Evolutionary conservation across 2,329 filamentous ascomycete genomes (phyloP).

Genomic region (Nemania diffusa): DNA sequence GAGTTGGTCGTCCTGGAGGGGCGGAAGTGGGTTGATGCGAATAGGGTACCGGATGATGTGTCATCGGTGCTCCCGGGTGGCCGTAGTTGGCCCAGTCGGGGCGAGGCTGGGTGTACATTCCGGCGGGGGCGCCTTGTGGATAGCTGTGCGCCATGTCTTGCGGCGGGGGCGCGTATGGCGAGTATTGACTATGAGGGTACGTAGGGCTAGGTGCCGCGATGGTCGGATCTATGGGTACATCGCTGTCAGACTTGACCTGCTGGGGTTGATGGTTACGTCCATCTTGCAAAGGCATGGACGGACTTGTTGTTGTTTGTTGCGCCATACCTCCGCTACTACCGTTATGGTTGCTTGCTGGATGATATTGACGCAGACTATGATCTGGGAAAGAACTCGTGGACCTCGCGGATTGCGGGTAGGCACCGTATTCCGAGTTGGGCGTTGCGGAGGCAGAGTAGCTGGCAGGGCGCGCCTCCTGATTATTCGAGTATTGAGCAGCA

Average conservation of each 20-base stretch:
- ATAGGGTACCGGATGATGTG: conserved; percentile 63
- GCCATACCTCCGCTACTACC: conserved; percentile 89
- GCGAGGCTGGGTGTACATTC: conserved; percentile 75
- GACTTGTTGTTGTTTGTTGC: conserved; percentile 98
- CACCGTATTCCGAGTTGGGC: conserved; percentile 87
- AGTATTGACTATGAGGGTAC: conserved; percentile 85
- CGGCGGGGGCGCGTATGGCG: conserved; percentile 83
- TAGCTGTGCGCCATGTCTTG: conserved; percentile 89
- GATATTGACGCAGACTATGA: conserved; percentile 86
- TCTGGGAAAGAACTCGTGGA: conserved; percentile 83
- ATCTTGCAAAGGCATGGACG: conserved; percentile 90
- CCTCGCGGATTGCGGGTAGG: conserved; percentile 79
- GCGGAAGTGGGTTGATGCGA: conserved; percentile 66
- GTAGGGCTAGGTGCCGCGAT: conserved; percentile 93
- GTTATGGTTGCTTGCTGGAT: conserved; percentile 78
- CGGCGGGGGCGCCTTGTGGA: conserved; percentile 65
- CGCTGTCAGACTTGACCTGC: conserved; percentile 91
- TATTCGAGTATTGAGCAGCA: conserved; percentile 88
- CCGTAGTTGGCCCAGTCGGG: conserved; percentile 80
- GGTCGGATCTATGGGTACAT: conserved; percentile 99
- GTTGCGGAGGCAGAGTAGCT: conserved; percentile 82
- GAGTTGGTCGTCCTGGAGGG: conserved; percentile 65
- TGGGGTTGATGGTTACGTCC: conserved; percentile 79
- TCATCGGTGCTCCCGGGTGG: conserved; percentile 61
- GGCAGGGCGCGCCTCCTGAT: conserved; percentile 78